Conservation (phyloP, 2,329 filamentous ascomycete species). For the Arthrobotrys musiformis region DNA sequence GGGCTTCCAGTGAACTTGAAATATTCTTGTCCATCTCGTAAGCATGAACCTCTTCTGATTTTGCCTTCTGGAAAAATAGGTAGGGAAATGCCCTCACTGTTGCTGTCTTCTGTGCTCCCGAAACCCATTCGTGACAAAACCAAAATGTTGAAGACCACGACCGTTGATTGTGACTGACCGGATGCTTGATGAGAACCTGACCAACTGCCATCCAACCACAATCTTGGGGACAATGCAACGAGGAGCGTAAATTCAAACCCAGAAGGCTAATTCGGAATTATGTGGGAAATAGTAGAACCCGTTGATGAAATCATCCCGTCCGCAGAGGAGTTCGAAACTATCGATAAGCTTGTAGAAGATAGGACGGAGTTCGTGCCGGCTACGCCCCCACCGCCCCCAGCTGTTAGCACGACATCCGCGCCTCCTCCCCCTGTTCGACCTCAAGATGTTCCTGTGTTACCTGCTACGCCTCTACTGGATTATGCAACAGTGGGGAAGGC, state of each 20-base stretch:
- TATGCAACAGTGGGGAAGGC: constrained; percentile 31
- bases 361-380: constrained; percentile 37
- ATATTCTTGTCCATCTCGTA: constrained; percentile 29
- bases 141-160: constrained; percentile 4
- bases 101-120: constrained; percentile 54
- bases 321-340: constrained; percentile 40
- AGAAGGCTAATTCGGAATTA: constrained; percentile 39
- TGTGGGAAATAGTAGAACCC: constrained; percentile 37
- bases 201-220: constrained; percentile 2
- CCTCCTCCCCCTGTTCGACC: constrained; percentile 22
- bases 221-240: constrained; percentile 12
- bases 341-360: constrained; percentile 51
- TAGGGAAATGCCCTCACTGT: constrained; percentile 47
- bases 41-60: constrained; percentile 51
- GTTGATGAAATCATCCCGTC: constrained; percentile 49
- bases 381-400: constrained; percentile 26
- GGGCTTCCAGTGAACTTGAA: constrained; percentile 44
- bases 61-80: constrained; percentile 48
- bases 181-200: constrained; percentile 13
- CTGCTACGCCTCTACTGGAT: constrained; percentile 40
- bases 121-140: constrained; percentile 19
- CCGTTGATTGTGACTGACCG: constrained; percentile 45
- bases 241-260: constrained; percentile 31
- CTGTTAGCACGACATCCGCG: constrained; percentile 4
- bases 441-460: constrained; percentile 47